Evolutionary conservation across 768 basidiomycete genomes (phyloP), one percentile per base, ranked within the genome.

Genomic region (Amanita polypyramis): DNA sequence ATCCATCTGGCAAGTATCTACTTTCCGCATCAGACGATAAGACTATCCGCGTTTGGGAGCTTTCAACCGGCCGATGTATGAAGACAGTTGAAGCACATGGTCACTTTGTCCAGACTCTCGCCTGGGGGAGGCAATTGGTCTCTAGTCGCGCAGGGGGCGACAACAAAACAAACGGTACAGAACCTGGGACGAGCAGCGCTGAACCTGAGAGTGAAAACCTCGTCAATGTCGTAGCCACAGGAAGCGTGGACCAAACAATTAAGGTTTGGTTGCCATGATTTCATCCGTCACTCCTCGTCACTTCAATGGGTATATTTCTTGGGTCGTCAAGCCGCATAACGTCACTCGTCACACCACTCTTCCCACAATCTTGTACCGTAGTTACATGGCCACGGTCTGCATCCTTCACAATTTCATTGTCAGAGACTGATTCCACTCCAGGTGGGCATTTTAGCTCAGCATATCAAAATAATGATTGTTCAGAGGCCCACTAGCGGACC

Each of bases 21-120:
- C 72, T 95, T n/a, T 92, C 90, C 7, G 88, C 85, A 3, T 86
- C 88, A 10, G 92, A 95, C 62, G 92, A 95, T 70, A 88, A 92
- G 65, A 88, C 88, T 8, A 79, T 94, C 55, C 80, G 88, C 7
- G 75, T 94, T 7, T 95, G 92, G 92, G 92, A 94, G 57, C 69
- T 95, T 30, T 73, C 76, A 36, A 86, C 85, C 2, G 92, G 91
- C 0, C 75, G 90, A 52, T 92, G 90, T 61, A 72, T 83, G 54
- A 91, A 89, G 69, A 86, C 79, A 33, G 76, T 95, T 35, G 87
- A 92, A 54, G 91, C 92, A 2, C 92, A 94, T 61, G 75, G 74
- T 25, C 85, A 89, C 58, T 91, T 92, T 58, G 82, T 93, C 10
- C 77, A 82, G 25, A 82, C 80, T 17, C 75, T 93, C 47, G 73